phyloP scores from a whole-genome alignment of 352 stramenopile species.

The Ochromonadaceae sp. region DNA sequence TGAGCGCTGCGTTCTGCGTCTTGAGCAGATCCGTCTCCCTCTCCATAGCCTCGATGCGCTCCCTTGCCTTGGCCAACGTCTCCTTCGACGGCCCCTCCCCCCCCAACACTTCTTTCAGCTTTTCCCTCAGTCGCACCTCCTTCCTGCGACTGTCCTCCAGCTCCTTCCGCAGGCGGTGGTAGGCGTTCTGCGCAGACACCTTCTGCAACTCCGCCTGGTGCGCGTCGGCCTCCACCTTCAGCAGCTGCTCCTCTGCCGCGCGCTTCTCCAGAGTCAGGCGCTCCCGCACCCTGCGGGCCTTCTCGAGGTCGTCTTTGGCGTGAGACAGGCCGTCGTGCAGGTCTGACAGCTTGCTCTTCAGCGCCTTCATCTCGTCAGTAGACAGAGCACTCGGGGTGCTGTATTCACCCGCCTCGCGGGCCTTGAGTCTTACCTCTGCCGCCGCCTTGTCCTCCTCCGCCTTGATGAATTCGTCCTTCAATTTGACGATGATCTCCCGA shows the following conservation, averaged over 20 bases:
- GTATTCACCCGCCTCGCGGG: not conserved
- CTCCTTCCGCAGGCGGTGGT: not conserved
- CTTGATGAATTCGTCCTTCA: slow-evolving; percentile 71
- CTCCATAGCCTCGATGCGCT: slow-evolving; percentile 44
- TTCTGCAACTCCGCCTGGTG: slow-evolving; percentile 25
- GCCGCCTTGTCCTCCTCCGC: slow-evolving; percentile 53
- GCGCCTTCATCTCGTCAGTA: slow-evolving; percentile 27
- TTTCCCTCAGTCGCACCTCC: slow-evolving; percentile 3
- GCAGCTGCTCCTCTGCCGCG: slow-evolving; percentile 24
- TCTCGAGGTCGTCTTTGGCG: slow-evolving; percentile 16
- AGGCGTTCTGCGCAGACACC: not conserved
- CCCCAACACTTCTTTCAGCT: not conserved
- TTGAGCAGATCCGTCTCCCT: slow-evolving; percentile 45
- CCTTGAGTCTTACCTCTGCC: slow-evolving; percentile 2
- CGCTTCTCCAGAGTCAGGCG: slow-evolving; percentile 14
- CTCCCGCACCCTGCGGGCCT: not conserved
- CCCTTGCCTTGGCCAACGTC: slow-evolving; percentile 17
- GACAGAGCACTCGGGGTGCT: not conserved
- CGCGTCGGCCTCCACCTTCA: slow-evolving; percentile 45
- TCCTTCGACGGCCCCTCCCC: slow-evolving; percentile 10
- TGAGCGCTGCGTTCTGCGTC: slow-evolving; percentile 57
- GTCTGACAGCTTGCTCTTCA: slow-evolving; percentile 38
- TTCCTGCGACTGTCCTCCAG: not conserved
- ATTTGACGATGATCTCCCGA: slow-evolving; percentile 52
- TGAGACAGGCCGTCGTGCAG: slow-evolving; percentile 40